Evolutionary conservation across 495 filamentous ascomycete genomes (phyloP).

Genomic region (Penicillium longicatenatum): DNA sequence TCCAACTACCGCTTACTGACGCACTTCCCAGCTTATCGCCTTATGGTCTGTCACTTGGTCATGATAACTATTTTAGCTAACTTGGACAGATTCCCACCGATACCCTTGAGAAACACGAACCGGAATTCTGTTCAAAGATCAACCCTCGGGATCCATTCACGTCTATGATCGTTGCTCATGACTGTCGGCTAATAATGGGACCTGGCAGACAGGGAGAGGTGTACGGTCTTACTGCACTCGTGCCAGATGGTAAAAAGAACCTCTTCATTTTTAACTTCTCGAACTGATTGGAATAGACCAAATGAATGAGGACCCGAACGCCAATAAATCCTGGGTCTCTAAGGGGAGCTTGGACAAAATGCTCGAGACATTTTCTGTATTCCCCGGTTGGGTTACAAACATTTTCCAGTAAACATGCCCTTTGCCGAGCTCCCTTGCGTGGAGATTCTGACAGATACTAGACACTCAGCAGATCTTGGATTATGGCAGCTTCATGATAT

Average conservation of each 20-base stretch:
- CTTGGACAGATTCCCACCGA: conserved; percentile 21
- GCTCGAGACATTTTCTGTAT: conserved; percentile 39
- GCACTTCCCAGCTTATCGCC: conserved; percentile 22
- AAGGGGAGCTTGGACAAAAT: conserved; percentile 37
- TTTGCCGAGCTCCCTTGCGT: too few relatives aligned
- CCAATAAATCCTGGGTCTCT: conserved; percentile 23
- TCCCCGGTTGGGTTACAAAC: conserved; percentile 31
- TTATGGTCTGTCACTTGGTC: conserved; percentile 16
- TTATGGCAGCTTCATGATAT: conserved; percentile 49
- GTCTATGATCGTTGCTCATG: conserved; percentile 25
- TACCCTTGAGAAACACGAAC: conserved; percentile 19
- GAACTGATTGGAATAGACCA: conserved; percentile 15
- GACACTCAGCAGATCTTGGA: conserved; percentile 26
- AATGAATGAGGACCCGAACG: conserved; percentile 28
- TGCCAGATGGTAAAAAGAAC: conserved; percentile 20
- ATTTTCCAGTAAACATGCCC: conserved; percentile 20
- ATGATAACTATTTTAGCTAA: background rate
- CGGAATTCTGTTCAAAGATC: conserved; percentile 27
- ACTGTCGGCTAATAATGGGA: conserved; percentile 28
- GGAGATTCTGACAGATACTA: conserved; percentile 1
- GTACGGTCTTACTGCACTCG: conserved; percentile 24
- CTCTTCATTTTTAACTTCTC: background rate
- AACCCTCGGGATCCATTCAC: conserved; percentile 27
- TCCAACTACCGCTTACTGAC: background rate
- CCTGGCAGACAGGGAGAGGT: conserved; percentile 26